A percentile compares a stretch with the other conserved stretches of the same genome.
Evolutionary conservation across 2,329 filamentous ascomycete species (phyloP).

Genomic region (Aureobasidium sp.): DNA sequence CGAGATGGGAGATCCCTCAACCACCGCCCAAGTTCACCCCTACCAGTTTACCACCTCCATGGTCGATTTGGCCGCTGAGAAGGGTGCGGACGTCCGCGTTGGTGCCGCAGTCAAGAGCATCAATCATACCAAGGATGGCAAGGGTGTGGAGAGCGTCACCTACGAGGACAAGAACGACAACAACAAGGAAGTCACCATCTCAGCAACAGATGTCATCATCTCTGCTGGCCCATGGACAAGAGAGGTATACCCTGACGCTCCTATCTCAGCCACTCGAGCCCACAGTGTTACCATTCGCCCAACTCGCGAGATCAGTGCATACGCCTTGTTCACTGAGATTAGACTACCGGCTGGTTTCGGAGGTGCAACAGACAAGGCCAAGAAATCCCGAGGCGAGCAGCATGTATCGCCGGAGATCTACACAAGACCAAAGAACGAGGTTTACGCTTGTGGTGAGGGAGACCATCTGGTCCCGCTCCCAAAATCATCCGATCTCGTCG

Average conservation of each 20-base stretch:
- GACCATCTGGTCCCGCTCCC: constrained; percentile 72
- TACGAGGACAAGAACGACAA: constrained; percentile 50
- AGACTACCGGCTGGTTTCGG: constrained; percentile 60
- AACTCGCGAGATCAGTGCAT: constrained; percentile 56
- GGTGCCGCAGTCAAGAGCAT: constrained; percentile 62
- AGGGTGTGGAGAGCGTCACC: constrained; percentile 55
- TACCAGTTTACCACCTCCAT: constrained; percentile 84
- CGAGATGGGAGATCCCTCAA: constrained; percentile 71
- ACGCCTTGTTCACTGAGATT: constrained; percentile 83
- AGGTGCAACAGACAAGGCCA: constrained; percentile 30
- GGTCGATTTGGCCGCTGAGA: constrained; percentile 62
- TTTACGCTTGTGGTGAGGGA: constrained; percentile 91
- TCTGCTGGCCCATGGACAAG: constrained; percentile 58
- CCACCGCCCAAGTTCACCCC: constrained; percentile 91
- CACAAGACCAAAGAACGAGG: constrained; percentile 76
- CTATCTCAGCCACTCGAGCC: constrained; percentile 54
- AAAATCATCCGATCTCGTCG: constrained; percentile 64
- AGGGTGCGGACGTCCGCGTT: constrained; percentile 52
- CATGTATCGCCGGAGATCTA: constrained; percentile 88
- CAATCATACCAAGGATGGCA: constrained; percentile 39
- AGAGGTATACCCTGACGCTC: constrained; percentile 46
- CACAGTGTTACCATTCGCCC: constrained; percentile 58
- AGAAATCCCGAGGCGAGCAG: constrained; percentile 39
- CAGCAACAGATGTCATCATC: constrained; percentile 52
- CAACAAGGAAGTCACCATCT: constrained; percentile 40